Base-by-base conservation (phyloP, 1,284 basidiomycete species). In the Schizopora paradoxa region DNA sequence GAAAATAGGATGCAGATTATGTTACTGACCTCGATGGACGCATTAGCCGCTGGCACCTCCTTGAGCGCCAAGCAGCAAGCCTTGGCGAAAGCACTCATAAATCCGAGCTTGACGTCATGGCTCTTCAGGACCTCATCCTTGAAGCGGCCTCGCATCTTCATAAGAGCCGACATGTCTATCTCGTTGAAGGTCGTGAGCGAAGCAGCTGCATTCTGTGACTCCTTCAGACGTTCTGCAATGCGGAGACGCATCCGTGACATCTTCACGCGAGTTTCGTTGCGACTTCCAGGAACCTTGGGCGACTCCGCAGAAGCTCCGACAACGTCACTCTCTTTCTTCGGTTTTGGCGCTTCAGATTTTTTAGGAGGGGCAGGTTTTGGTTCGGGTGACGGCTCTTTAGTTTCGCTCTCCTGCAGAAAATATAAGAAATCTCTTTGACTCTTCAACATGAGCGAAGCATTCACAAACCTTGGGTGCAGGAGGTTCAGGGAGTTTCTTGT, bases 181-280 rank as follows among this genome's bases (percentile, higher is more conserved):
- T 99, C 95, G 73, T 99, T 98, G 79, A 99, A 99, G 35, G 95
- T 99, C 43, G 96, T 99, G 54, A 99, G 70, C 48, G 92, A 93
- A 37, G 95, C 95, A 7, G 95, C 96, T 10, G 92, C 82, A 67
- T 98, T 98, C 68, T 99, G 95, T 33, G 94, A 96, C 65, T 97
- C 89, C 75, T 99, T 99, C 63, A 99, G 79, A 49, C 95, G 90
- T 70, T 96, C 92, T 39, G 95, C 90, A 60, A 99, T 99, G 53
- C 95, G 89, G 57, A 89, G 75, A 51, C 95, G 90, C 96, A 99
- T 99, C 47, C 92, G 85, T 66, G 80, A 92, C 92, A 97, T 96
- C 75, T 96, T 96, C 60, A 96, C 85, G 85, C 89, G 57, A 31
- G 89, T 94, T 76, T 97, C 94, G 55, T 74, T 81, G 51, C 94